Evolutionary conservation across 805 yeast genomes (phyloP), one percentile per base, ranked within the genome.

Genomic region (Metschnikowia reukaufii): DNA sequence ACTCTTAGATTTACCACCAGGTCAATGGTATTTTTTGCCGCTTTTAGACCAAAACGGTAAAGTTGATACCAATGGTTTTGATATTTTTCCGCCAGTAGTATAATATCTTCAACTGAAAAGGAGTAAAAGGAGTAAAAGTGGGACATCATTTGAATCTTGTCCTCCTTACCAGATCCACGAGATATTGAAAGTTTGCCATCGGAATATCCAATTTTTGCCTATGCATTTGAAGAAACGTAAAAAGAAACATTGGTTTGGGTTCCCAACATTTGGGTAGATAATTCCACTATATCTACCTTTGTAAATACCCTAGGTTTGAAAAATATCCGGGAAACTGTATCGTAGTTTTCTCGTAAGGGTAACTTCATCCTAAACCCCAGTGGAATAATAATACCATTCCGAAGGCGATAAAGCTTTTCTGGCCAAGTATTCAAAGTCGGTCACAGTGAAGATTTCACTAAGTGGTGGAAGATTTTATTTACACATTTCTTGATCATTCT

Each of bases 151-250:
- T 91, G 97, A 47, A 86, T 81, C 29, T 83, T 56, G 16, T 60
- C 81, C 46, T 86, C 85, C 46, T 76, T 74, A 35, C 82, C 88
- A 23, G 95, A 86, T 15, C 90, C 89, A 59, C 84, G 74, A 1
- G 97, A 89, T 52, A 92, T 78, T n/a, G 85, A 89, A 49, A 81
- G 79, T 66, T 92, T 97, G 47, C 98, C 98, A 34, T 88, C 97
- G 2, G 89, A 89, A 60, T 91, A 94, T 3, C 97, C 98, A 55
- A 92, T 76, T 60, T 84, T 86, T 31, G 96, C 97, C 51, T 90
- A 73, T 0, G 97, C 98, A 5, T 97, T 88, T 1, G 98, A 98
- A 33, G 92, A 78, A 44, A 86, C 81, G 62, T 91, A 92, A 64
- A 92, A 89, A 13, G 98, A 98, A 12, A 83, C 86, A 15, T 78